Evolutionary conservation across 2,329 filamentous ascomycete species (phyloP).

Genomic region (Keithomyces neogunnii): DNA sequence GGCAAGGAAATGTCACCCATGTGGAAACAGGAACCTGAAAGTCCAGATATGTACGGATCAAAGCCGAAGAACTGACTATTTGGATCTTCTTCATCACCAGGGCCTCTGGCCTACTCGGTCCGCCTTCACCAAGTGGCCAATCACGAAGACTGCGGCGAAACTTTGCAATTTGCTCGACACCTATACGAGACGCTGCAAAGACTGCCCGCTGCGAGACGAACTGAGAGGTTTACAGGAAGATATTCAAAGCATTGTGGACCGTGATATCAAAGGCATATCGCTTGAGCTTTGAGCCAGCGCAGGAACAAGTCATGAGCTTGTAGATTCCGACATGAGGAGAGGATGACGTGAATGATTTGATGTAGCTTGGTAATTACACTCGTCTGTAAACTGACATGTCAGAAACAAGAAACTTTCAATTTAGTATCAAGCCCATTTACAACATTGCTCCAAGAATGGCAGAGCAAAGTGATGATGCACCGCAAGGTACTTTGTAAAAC

Average conservation of each 20-base stretch:
- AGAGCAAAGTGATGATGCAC: too few species aligned
- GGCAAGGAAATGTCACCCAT: not conserved
- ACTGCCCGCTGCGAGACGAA: not conserved
- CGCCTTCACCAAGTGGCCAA: not conserved
- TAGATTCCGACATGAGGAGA: too few species aligned
- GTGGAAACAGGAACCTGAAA: not conserved
- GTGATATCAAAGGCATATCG: not conserved
- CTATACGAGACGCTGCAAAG: not conserved
- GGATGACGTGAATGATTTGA: too few species aligned
- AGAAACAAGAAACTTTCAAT: too few species aligned
- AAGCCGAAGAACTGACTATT: not conserved
- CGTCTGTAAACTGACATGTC: too few species aligned
- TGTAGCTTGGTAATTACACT: too few species aligned
- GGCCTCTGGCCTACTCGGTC: not conserved
- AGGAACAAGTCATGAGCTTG: too few species aligned
- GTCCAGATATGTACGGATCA: not conserved
- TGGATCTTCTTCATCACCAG: not conserved
- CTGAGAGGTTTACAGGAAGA: not conserved
- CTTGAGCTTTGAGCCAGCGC: not conserved
- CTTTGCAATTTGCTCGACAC: not conserved
- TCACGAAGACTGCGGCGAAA: not conserved
- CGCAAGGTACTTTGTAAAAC: too few species aligned
- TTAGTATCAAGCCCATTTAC: too few species aligned
- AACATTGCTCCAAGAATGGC: too few species aligned
- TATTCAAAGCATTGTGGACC: not conserved